Evolutionary conservation across 2,329 filamentous ascomycete species (phyloP), one percentile per base, ranked within the genome.

Genomic region (Paracorniculantispora psalliotae): DNA sequence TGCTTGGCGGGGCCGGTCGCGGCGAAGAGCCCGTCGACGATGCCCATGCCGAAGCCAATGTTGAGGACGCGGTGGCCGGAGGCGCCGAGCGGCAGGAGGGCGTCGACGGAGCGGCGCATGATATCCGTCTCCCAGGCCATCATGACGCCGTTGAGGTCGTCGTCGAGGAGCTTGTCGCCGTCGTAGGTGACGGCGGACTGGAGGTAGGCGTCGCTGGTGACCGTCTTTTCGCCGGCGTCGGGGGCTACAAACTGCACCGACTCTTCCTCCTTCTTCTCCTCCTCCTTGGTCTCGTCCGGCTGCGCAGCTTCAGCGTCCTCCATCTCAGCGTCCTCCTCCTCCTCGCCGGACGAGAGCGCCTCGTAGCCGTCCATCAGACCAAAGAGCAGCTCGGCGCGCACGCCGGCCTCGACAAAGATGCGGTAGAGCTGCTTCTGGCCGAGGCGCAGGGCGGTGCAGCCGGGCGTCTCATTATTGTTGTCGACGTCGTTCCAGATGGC

Each of bases 401-500:
- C 90, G 17, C 94, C 94, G 2, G 93, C 93, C 69, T 93, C 90
- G 8, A 97, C 89, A 70, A 93, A 90, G 59, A 92, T 73, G 43
- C 88, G 83, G 70, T 99, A 97, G 37, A 97, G 75, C 52, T 84
- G 81, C 57, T 74, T 80, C 66, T 90, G 77, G 0, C 89, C 88
- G 25, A 97, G 71, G 26, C 85, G 77, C 60, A 81, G 79, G 9
- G 94, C 94, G 46, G 97, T 77, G 71, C 93, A 97, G 8, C 92
- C 94, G 0, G 94, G 92, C 3, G 94, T 97, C 79, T 97, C 93
- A 67, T 91, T 83, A 66, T 90, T 88, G 64, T 79, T 76, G 72
- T 97, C 91, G 59, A 97, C 79, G 71, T 97, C 92, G 75, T 99
- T 99, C 94, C 94, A 99, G 66, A 97, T 97, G 12, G 91, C 94